phyloP scores from a whole-genome alignment of 495 filamentous ascomycete species.

The Hypoxylon fuscum region DNA sequence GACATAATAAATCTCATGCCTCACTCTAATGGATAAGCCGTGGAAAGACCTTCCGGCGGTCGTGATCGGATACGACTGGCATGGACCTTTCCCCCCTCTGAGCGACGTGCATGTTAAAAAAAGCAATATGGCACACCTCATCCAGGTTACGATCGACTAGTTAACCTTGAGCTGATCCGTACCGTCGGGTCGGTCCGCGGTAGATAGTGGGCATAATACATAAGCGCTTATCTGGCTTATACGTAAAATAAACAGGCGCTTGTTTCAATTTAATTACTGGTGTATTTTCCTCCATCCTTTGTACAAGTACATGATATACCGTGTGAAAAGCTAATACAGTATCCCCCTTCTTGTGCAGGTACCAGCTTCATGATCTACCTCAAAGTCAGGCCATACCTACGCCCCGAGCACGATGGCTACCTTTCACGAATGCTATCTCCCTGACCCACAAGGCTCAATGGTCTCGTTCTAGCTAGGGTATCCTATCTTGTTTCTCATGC shows the following conservation, averaged over 20 bases:
- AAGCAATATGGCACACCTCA: conserved; percentile 7
- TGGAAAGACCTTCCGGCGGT: too few species aligned
- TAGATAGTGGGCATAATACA: background rate
- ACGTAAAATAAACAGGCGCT: conserved; percentile 2
- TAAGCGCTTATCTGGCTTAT: background rate
- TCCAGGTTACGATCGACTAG: conserved; percentile 18
- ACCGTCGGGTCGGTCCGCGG: conserved; percentile 29
- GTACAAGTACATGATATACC: background rate
- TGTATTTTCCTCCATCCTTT: background rate
- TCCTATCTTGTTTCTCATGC: too few species aligned
- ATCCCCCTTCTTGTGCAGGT: background rate
- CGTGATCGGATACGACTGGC: too few species aligned
- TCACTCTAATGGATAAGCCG: background rate
- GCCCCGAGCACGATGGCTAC: too few species aligned
- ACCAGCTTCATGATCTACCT: background rate
- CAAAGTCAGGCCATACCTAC: too few species aligned
- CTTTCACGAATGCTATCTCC: too few species aligned
- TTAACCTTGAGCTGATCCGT: conserved; percentile 14
- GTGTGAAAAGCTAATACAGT: background rate
- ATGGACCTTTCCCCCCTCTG: conserved; percentile 3
- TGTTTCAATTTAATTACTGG: conserved; percentile 15
- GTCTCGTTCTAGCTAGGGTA: too few species aligned
- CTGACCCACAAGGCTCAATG: too few species aligned
- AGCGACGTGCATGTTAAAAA: conserved; percentile 16
- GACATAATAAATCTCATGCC: too few species aligned